phyloP scores from a whole-genome alignment of 2,329 filamentous ascomycete genomes.

The Ophiostoma fasciatum region DNA sequence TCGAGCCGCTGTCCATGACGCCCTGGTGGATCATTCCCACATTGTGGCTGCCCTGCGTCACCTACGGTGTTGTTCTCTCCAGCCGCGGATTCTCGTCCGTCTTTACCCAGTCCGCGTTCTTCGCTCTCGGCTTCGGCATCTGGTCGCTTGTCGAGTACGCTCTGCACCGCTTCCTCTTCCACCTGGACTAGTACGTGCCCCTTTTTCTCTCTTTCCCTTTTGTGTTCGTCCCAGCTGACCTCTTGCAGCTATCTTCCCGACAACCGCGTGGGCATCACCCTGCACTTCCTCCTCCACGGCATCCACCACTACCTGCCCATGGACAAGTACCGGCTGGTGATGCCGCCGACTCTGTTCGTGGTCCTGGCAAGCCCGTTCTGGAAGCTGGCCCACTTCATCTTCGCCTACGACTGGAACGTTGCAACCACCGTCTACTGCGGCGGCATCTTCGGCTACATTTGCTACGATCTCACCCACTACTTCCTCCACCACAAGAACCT shows the following conservation, averaged over 20 bases:
- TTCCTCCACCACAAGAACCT: conserved; percentile 94
- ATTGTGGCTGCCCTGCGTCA: conserved; percentile 69
- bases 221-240: neutral
- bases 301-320: conserved; percentile 99
- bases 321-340: conserved; percentile 93
- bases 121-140: conserved; percentile 53
- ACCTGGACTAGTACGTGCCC: conserved; percentile 66
- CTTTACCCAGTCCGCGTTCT: conserved; percentile 42
- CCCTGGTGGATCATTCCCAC: conserved; percentile 83
- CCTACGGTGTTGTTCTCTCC: conserved; percentile 57
- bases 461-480: conserved; percentile 96
- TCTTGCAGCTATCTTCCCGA: conserved; percentile 64
- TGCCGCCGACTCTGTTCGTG: conserved; percentile 84
- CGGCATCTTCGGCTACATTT: conserved; percentile 87
- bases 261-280: conserved; percentile 70
- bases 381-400: conserved; percentile 70
- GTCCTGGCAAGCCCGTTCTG: conserved; percentile 80
- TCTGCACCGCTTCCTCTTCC: conserved; percentile 83
- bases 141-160: conserved; percentile 89
- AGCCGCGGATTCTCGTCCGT: conserved; percentile 40
- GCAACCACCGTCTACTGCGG: conserved; percentile 71
- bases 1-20: conserved; percentile 94
- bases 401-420: conserved; percentile 74
- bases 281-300: conserved; percentile 89
- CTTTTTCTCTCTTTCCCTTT: neutral